Evolutionary conservation across 2,329 filamentous ascomycete genomes (phyloP), one percentile per base, ranked within the genome.

Genomic region (Trichocomaceae sp.): DNA sequence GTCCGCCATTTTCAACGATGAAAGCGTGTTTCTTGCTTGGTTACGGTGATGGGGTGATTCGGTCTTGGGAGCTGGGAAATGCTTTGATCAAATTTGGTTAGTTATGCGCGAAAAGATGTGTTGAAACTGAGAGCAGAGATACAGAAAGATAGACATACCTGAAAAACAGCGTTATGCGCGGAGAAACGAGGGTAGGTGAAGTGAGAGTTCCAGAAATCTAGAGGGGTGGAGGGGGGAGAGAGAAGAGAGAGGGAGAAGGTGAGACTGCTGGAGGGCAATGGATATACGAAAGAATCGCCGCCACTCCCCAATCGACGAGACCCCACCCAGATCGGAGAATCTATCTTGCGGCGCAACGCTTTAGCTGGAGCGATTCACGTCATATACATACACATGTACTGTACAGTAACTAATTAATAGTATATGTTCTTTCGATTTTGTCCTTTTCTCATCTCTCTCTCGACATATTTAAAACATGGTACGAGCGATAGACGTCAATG

Each of bases 1-100:
- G 53, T 77, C 75, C 51, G 63, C 57, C 77, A 77, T 77, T 76
- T 57, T 82, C n/a, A 76, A 26, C 7, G 33, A 42, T 5, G 15
- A 19, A 20, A 47, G 8, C 8, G 8, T 29, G 26, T 29, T 26
- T 26, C 8, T 26, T 26, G 5, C 8, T 29, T 26, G 7, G 26
- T 2, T 29, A 10, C 26, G 26, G 26, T 29, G 26, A 29, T 29
- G 26, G 26, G n/a, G 10, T 2, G 26, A 29, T 29, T 29, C 8
- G 26, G 26, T 29, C 3, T 9, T 29, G 26, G 26, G 4, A 29
- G 26, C 26, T 22, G 19, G 17, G 41, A 44, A 12, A 44, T 44
- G 4, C 26, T 15, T 35, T 13, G 31, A 17, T n/a, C 33, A 13
- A 13, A 20, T 1, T 39, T 9, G 17, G 20, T 49, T 49, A 49